A percentile compares a stretch with the other conserved stretches of the same genome.
Conservation (phyloP, 805 yeast genomes). For the Jamesozyma rosinii region DNA sequence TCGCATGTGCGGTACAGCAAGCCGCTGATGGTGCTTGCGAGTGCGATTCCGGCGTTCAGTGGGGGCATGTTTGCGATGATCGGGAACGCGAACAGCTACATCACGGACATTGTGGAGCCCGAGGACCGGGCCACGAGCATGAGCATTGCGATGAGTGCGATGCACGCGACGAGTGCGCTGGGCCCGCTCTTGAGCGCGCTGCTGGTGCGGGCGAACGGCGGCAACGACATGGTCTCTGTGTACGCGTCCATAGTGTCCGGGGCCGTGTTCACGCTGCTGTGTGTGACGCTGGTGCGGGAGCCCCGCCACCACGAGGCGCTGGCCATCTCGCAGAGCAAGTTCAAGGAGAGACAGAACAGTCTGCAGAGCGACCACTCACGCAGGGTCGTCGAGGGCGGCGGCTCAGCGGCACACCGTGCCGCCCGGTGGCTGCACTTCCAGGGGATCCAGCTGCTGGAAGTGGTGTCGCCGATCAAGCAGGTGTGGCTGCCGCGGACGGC, state of each 20-base stretch:
- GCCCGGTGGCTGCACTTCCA: slow-evolving; percentile 8
- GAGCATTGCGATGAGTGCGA: slow-evolving; percentile 49
- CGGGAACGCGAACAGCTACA: slow-evolving; percentile 56
- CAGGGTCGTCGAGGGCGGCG: not conserved
- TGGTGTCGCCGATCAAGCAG: slow-evolving; percentile 42
- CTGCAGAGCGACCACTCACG: not conserved
- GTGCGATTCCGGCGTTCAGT: slow-evolving; percentile 40
- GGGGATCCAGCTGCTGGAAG: slow-evolving; percentile 15
- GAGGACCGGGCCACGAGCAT: slow-evolving; percentile 47
- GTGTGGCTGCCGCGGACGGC: slow-evolving; percentile 36
- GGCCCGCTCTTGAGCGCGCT: slow-evolving; percentile 57
- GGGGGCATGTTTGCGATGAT: slow-evolving; percentile 55
- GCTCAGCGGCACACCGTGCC: not conserved
- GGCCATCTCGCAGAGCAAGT: slow-evolving; percentile 36
- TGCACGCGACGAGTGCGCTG: slow-evolving; percentile 50
- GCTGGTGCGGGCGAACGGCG: slow-evolving; percentile 22
- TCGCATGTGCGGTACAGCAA: slow-evolving; percentile 33
- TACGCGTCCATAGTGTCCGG: slow-evolving; percentile 24
- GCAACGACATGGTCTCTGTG: slow-evolving; percentile 28
- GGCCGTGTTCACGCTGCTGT: slow-evolving; percentile 30
- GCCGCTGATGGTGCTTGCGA: slow-evolving; percentile 35
- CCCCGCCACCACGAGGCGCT: slow-evolving; percentile 52
- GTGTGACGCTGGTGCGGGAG: slow-evolving; percentile 44
- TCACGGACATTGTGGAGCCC: slow-evolving; percentile 64
- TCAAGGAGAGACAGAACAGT: slow-evolving; percentile 3